Evolutionary conservation across 768 basidiomycete genomes (phyloP), one percentile per base, ranked within the genome.

Genomic region (Gloeophyllum trabeum): DNA sequence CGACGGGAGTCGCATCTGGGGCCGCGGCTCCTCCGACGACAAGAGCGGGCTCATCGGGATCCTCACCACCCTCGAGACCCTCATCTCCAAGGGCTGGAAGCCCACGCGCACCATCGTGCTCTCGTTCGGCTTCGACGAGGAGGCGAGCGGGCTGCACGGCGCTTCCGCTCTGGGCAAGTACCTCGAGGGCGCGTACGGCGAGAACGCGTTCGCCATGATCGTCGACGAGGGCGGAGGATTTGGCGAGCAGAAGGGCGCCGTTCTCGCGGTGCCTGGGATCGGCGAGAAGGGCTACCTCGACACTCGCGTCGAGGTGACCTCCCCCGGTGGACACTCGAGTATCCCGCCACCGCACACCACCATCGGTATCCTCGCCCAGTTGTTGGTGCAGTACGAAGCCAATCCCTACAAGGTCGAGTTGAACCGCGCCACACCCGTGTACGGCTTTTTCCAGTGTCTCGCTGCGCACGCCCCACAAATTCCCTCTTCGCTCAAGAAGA

Each of bases 311-410:
- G 59, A 66, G 14, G 67, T 73, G 4, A 46, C 56, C 22, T 64
- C 67, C 1, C 63, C 67, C 1, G 75, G 75, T 13, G 75, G 77
- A 0, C 77, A 76, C 50, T 75, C 75, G 1, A 70, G 67, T 47
- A 60, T 64, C 1, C 76, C 76, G 5, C 71, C 70, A 5, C 42
- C 53, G 14, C 75, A 78, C 51, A 78, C 77, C 4, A 52, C 51
- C n/a, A 74, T 79, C 46, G 75, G 75, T 24, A 67, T 75, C 46
- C 65, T 77, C 40, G 59, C 75, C 2, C 43, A 60, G 5, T 48
- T 75, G n/a, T 56, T 78, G 38, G 62, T 64, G 1, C 61, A 64
- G 24, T 52, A 71, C 36, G 76, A 78, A 56, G 56, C 59, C 4
- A 51, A 72, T 54, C 71, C 73, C 6, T 55, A 62, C 23, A 48